Evolutionary conservation across 1,284 basidiomycete genomes (phyloP).

Genomic region (Porogramme epimiltina): DNA sequence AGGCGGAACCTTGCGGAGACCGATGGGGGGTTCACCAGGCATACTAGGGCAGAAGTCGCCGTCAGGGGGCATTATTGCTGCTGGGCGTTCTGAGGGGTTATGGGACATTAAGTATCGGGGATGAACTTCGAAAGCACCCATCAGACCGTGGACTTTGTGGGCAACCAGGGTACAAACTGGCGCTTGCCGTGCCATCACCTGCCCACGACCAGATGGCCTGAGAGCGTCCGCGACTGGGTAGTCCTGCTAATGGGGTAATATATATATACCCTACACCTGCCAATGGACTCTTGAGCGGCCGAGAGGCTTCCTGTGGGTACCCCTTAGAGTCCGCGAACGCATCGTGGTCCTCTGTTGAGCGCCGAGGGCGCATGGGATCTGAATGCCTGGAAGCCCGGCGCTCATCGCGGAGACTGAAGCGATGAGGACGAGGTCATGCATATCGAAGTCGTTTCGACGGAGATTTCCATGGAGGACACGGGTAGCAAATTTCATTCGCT

Average conservation of each 20-base stretch:
- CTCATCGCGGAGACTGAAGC: constrained; percentile 13
- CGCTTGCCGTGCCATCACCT: constrained; percentile 7
- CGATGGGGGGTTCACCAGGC: constrained; percentile 10
- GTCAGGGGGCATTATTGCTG: constrained; percentile 21
- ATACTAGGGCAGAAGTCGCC: constrained; percentile 18
- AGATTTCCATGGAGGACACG: constrained; percentile 10
- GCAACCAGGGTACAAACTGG: too few relatives aligned
- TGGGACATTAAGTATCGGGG: constrained; percentile 23
- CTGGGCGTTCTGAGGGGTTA: constrained; percentile 6
- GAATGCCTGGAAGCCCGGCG: constrained; percentile 7
- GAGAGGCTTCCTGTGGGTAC: neutral
- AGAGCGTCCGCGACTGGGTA: neutral
- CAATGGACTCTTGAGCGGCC: too few relatives aligned
- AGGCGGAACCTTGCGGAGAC: constrained; percentile 3
- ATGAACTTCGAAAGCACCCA: constrained; percentile 17
- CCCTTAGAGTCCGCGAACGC: constrained; percentile 16
- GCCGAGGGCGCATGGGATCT: constrained; percentile 15
- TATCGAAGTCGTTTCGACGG: constrained; percentile 6
- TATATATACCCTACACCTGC: neutral
- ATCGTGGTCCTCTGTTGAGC: constrained; percentile 15
- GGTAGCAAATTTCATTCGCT: constrained; percentile 7
- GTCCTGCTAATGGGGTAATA: neutral
- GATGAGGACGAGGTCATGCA: constrained; percentile 20
- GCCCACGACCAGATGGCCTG: neutral
- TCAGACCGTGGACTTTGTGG: constrained; percentile 12